Evolutionary conservation across 768 basidiomycete genomes (phyloP).

Genomic region (Panus rudis): DNA sequence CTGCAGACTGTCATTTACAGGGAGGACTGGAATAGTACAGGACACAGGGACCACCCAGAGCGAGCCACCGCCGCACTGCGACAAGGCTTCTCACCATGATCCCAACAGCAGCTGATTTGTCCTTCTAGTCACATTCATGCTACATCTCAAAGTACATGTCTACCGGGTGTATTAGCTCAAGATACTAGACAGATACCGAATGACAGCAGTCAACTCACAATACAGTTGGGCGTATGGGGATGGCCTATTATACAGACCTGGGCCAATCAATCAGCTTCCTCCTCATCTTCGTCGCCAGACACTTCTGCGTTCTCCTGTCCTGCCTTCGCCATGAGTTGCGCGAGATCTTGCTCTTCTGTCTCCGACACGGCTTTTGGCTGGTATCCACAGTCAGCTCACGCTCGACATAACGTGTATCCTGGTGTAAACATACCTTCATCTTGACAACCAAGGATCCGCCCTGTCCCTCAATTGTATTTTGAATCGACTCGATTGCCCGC

Average conservation of each 20-base stretch:
- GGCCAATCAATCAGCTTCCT: constrained; percentile 31
- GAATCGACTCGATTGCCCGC: constrained; percentile 88
- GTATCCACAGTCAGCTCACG: no score
- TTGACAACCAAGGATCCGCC: constrained; percentile 88
- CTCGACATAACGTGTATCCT: no score
- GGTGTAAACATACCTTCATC: constrained; percentile 88
- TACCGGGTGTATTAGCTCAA: no score
- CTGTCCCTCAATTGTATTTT: constrained; percentile 71
- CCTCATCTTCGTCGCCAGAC: constrained; percentile 89
- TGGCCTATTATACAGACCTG: background rate
- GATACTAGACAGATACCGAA: background rate
- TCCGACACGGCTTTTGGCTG: constrained; percentile 98
- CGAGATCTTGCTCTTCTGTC: constrained; percentile 95
- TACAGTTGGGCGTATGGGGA: background rate
- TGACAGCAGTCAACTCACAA: background rate
- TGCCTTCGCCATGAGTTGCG: constrained; percentile 93
- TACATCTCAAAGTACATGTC: background rate
- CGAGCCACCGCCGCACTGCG: no score
- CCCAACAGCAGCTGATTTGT: background rate
- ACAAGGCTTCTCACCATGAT: no score
- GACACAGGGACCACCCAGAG: no score
- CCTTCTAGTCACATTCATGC: background rate
- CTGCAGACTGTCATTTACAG: no score
- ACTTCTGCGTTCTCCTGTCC: constrained; percentile 94
- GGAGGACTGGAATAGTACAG: no score